Base-by-base conservation (phyloP, 192 early-diverging fungal species). In the Coemansia sp. region DNA sequence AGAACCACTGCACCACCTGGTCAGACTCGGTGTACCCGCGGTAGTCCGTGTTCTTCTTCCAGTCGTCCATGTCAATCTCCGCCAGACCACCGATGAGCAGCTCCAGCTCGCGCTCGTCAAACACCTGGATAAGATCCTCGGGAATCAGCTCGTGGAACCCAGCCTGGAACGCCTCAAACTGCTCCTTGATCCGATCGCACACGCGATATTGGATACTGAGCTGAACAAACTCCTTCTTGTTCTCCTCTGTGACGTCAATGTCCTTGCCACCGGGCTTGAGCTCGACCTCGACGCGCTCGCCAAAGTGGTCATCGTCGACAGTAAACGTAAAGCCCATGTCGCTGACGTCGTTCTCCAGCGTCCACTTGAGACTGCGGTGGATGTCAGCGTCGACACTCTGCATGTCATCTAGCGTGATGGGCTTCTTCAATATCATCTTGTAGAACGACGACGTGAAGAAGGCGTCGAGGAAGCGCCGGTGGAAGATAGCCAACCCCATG, bases 1-100 rank as follows among this genome's bases (percentile, higher is more conserved):
- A 98, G 90, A 98, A 98, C 92, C 92, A 95, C 79, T 93, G 92
- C 66, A 97, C 88, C 8, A 95, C 92, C 71, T 96, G 93, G 81
- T 99, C 97, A 29, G 92, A 90, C 78, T 99, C 96, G n/a, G 92
- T 94, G 87, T 96, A 99, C 20, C 95, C 96, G 67, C 97, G 83
- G 72, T 99, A 99, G 76, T 99, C 96, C 1, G 96, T 99, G 72
- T 98, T 88, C 85, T 98, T 99, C 88, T 95, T 95, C 97, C 97
- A 99, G 84, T 99, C 97, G 47, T 97, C 96, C 7, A 96, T 86
- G 83, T 99, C 95, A 66, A 99, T 94, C 66, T 99, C 96, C 36
- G 92, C 92, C 71, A 99, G 90, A 65, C 97, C 97, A 27, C 97
- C 95, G 85, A 99, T 97, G 33, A 99, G 87, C 50, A 99, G 85